Evolutionary conservation across 2,329 filamentous ascomycete genomes (phyloP).

Genomic region (Nemania bipapillata): DNA sequence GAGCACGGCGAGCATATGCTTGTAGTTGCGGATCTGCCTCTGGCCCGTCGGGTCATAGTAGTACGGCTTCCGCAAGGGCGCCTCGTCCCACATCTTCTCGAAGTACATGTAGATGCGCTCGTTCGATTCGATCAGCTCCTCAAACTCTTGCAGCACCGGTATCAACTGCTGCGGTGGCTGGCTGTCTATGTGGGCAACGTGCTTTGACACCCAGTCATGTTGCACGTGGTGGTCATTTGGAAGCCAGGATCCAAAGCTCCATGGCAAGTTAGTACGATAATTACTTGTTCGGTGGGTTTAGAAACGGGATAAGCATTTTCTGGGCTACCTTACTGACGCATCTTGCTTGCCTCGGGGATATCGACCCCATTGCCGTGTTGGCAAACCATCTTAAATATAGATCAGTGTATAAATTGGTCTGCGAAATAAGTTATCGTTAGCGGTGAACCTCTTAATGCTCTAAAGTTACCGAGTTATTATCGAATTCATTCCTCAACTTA

Average conservation of each 20-base stretch:
- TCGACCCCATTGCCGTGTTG: slow-evolving; percentile 63
- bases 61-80: slow-evolving; percentile 71
- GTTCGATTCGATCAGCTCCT: slow-evolving; percentile 71
- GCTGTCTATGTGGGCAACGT: slow-evolving; percentile 66
- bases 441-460: not conserved
- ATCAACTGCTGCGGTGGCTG: slow-evolving; percentile 62
- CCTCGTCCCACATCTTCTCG: slow-evolving; percentile 73
- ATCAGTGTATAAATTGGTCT: not conserved
- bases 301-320: not conserved
- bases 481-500: not conserved
- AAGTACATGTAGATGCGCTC: slow-evolving; percentile 74
- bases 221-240: slow-evolving; percentile 71
- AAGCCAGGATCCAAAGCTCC: slow-evolving; percentile 65
- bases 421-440: not conserved
- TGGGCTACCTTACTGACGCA: slow-evolving; percentile 56
- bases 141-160: slow-evolving; percentile 72
- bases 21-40: slow-evolving; percentile 70
- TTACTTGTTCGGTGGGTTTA: not conserved
- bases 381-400: slow-evolving; percentile 57
- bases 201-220: slow-evolving; percentile 69
- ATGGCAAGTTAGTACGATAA: not conserved
- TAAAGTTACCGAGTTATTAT: not conserved
- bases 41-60: slow-evolving; percentile 68
- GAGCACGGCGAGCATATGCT: slow-evolving; percentile 73
- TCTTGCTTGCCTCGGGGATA: slow-evolving; percentile 61